Percentiles rank a stretch among this genome's conserved stretches.
phyloP scores from a whole-genome alignment of 257 asterid genomes.

The Jacaranda copaia region DNA sequence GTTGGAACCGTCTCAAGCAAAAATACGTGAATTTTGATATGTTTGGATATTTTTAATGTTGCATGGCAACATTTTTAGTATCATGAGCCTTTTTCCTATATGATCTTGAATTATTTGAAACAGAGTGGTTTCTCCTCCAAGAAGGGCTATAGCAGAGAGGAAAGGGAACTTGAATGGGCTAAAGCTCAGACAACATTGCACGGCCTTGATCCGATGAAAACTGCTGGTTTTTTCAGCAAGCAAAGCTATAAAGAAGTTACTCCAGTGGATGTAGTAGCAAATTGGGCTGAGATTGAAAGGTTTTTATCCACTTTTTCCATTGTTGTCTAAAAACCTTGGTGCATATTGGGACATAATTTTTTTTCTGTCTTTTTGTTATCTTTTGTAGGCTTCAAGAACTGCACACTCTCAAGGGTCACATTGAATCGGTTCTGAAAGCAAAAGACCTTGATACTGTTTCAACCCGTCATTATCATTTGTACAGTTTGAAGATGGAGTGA shows the following conservation, averaged over 20 bases:
- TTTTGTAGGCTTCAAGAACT: neutral
- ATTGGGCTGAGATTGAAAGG: too few relatives aligned
- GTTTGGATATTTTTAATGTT: too few relatives aligned
- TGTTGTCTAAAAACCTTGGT: too few relatives aligned
- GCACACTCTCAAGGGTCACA: conserved; percentile 29
- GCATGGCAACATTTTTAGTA: too few relatives aligned
- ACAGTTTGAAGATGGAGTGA: conserved; percentile 1
- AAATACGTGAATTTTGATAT: too few relatives aligned
- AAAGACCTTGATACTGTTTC: conserved; percentile 14
- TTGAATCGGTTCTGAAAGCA: conserved; percentile 18
- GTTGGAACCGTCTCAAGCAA: too few relatives aligned
- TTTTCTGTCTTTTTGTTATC: too few relatives aligned
- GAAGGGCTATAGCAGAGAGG: conserved; percentile 10
- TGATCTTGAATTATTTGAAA: neutral
- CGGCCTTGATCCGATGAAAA: neutral
- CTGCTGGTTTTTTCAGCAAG: neutral
- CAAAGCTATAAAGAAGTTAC: neutral
- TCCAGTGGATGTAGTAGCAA: too few relatives aligned
- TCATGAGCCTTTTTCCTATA: neutral
- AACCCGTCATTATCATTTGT: neutral
- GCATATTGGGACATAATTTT: too few relatives aligned
- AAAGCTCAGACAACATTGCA: conserved; percentile 11
- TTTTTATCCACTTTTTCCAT: too few relatives aligned
- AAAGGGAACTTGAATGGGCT: conserved; percentile 11
- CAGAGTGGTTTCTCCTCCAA: conserved; percentile 26